Evolutionary conservation across 495 filamentous ascomycete genomes (phyloP).

Genomic region (Hamigera avellanea): DNA sequence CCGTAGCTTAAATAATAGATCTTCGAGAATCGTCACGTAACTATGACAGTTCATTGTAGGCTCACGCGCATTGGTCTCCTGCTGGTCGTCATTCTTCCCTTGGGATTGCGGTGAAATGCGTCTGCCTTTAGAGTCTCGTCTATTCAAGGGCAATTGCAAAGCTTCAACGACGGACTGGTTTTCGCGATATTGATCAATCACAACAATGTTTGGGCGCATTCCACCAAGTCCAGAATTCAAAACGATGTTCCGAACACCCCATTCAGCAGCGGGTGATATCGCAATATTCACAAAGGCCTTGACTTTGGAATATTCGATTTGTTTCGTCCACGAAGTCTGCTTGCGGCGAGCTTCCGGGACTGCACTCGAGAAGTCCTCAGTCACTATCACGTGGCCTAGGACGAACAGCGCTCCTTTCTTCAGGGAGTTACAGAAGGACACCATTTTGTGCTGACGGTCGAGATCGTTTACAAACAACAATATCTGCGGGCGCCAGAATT

Average conservation of each 20-base stretch:
- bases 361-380: conserved; percentile 63
- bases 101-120: conserved; percentile 11
- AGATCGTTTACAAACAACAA: conserved; percentile 76
- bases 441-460: conserved; percentile 62
- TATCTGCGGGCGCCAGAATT: conserved; percentile 84
- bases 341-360: conserved; percentile 74
- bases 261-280: conserved; percentile 70
- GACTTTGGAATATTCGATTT: conserved; percentile 76
- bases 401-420: conserved; percentile 84
- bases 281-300: conserved; percentile 84
- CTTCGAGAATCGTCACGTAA: conserved; percentile 78
- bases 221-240: conserved; percentile 76
- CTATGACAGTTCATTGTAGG: conserved; percentile 50
- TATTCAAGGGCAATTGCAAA: conserved; percentile 10
- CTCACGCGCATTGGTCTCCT: conserved; percentile 43
- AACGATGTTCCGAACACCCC: conserved; percentile 75
- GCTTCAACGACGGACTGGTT: conserved; percentile 42
- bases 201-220: conserved; percentile 81
- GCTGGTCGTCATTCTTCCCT: conserved; percentile 4
- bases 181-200: conserved; percentile 59
- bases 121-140: conserved; percentile 13
- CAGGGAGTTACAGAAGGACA: conserved; percentile 84
- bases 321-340: conserved; percentile 72
- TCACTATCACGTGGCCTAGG: conserved; percentile 77
- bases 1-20: conserved; percentile 63